phyloP scores from a whole-genome alignment of 176 grass and related monocot genomes.

The Hordeum vulgare region MorexV3_pseudomolecules_assembly NC_058522.1:568117625-568118124 shows the following conservation, averaged over 20 bases:
- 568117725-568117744: slow-evolving; percentile 58
- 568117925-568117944: slow-evolving; percentile 50
- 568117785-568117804: slow-evolving; percentile 66
- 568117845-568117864: slow-evolving; percentile 66
- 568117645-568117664: background rate
- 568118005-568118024: background rate
- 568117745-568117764: slow-evolving; percentile 54
- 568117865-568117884: slow-evolving; percentile 19
- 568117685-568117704: background rate
- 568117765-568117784: slow-evolving; percentile 50
- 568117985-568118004: slow-evolving; percentile 35
- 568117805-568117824: slow-evolving; percentile 31
- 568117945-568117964: slow-evolving; percentile 61
- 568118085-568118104: background rate
- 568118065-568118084: too few relatives aligned
- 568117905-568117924: slow-evolving; percentile 39
- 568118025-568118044: background rate
- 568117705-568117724: slow-evolving; percentile 51
- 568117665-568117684: background rate
- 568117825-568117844: slow-evolving; percentile 33
- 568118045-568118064: background rate
- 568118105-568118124: slow-evolving; percentile 55
- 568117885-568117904: slow-evolving; percentile 27
- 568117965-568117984: slow-evolving; percentile 65
- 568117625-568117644: background rate